phyloP scores from a whole-genome alignment of 1,284 basidiomycete species.

The Pterulicium gracile region DNA sequence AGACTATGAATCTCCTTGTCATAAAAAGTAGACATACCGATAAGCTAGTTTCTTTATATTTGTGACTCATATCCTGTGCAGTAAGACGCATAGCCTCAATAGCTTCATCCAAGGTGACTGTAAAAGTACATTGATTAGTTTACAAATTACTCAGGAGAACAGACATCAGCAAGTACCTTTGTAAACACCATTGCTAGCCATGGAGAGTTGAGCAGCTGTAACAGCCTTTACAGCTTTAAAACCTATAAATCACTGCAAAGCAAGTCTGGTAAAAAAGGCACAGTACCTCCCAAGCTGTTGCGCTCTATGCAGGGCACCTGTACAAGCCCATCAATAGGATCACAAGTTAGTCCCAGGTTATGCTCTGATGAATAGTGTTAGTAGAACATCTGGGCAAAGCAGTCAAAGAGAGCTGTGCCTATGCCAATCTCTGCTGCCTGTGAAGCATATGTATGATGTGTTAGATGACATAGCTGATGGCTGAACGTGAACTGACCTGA shows the following conservation, averaged over 20 bases:
- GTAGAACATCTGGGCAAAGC: conserved; percentile 7
- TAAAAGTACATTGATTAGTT: conserved; percentile 13
- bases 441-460: too few relatives aligned
- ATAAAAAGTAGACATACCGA: conserved; percentile 41
- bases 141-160: neutral
- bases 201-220: conserved; percentile 88
- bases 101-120: conserved; percentile 87
- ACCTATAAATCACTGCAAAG: conserved; percentile 6
- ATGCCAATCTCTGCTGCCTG: conserved; percentile 95
- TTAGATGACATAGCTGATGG: too few relatives aligned
- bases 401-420: conserved; percentile 26
- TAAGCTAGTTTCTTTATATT: conserved; percentile 89
- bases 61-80: conserved; percentile 78
- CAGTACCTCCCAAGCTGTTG: conserved; percentile 73
- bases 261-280: conserved; percentile 2
- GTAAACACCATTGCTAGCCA: conserved; percentile 83
- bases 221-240: conserved; percentile 73
- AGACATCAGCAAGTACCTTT: neutral
- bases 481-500: too few relatives aligned
- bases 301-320: conserved; percentile 93
- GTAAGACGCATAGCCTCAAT: conserved; percentile 94
- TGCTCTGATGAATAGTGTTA: conserved; percentile 41
- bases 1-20: conserved; percentile 3
- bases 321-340: conserved; percentile 86
- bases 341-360: conserved; percentile 83